Base-by-base conservation (phyloP, 225 moss, liverwort and hornwort genomes). In the Sphagnum contortum region DNA sequence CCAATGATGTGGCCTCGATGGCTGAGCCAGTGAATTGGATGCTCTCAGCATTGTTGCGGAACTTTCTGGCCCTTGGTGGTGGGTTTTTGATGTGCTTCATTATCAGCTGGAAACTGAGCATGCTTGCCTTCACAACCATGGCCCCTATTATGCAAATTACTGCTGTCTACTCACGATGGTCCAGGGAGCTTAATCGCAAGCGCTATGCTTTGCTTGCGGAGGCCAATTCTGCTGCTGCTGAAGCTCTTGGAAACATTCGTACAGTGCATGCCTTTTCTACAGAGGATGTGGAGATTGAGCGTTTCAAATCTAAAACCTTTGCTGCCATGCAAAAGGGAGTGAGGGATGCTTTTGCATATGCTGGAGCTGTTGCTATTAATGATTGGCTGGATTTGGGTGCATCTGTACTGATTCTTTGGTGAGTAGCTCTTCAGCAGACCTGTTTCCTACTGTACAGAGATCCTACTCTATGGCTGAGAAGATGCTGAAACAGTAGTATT, bases 141-240 rank as follows among this genome's bases (percentile, higher is more conserved):
- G 91, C 98, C 62, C 98, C 98, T 57, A 98, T 98, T 47, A 98
- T 98, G 98, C 98, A 98, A 52, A 98, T 98, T 46, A 98, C 98
- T 2, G 98, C 93, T 47, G 98, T 98, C 8, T 98, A 98, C 62
- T 93, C 98, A 53, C 87, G 98, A 67, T 98, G 98, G 98, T 98
- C 98, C 3, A 78, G 98, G 59, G 98, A 98, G 75, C 91, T 98
- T 44, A 98, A 98, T 65, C 85, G 98, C 55, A 93, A 98, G 80
- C 88, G 98, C 50, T 98, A 98, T 72, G 98, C 98, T 6, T 78
- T 98, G 47, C 79, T 98, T 68, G 98, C 98, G 57, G 98, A 98
- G 76, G 98, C 98, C 12, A 98, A 98, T 72, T 98, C 98, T 29
- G 84, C 93, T 60, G 98, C 98, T 57, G 84, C 98, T 8, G 98